Conservation (phyloP, 2,329 filamentous ascomycete species). For the Phaeomoniella chlamydospora region DNA sequence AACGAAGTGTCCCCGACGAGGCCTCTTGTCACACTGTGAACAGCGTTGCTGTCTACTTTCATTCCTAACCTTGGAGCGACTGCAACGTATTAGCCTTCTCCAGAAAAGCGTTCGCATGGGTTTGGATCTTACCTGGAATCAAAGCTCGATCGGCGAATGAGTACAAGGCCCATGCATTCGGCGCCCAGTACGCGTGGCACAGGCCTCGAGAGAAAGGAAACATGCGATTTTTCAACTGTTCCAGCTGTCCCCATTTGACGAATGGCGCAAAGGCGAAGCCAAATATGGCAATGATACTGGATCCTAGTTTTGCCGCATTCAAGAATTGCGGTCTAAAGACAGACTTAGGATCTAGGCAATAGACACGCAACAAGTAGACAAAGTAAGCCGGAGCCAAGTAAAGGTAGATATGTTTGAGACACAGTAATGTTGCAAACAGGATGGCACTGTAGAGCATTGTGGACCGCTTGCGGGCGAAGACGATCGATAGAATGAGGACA, state of each 20-base stretch:
- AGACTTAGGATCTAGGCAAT: conserved; percentile 69
- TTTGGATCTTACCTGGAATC: conserved; percentile 57
- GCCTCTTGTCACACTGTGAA: conserved; percentile 82
- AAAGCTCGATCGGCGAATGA: conserved; percentile 76
- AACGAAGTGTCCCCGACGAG: conserved; percentile 89
- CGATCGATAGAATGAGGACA: conserved; percentile 71
- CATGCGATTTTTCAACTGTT: conserved; percentile 67
- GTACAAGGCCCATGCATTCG: conserved; percentile 94
- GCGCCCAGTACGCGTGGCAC: conserved; percentile 97
- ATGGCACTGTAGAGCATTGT: conserved; percentile 67
- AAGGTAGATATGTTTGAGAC: conserved; percentile 96
- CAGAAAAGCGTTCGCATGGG: neutral
- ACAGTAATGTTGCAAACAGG: conserved; percentile 71
- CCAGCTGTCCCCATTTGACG: conserved; percentile 62
- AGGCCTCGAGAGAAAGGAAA: conserved; percentile 91
- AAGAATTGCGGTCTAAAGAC: conserved; percentile 53
- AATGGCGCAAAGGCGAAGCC: conserved; percentile 83
- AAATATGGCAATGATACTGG: conserved; percentile 57
- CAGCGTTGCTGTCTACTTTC: conserved; percentile 54
- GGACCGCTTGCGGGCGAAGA: conserved; percentile 61
- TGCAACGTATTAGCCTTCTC: conserved; percentile 25
- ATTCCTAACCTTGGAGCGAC: conserved; percentile 73
- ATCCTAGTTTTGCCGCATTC: conserved; percentile 73
- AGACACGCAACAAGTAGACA: conserved; percentile 74
- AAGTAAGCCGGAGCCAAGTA: conserved; percentile 95